These are phyloP conservation scores for Cutaneotrichosporon sp. DNA, from an alignment of 1,284 basidiomycete genomes.

Conservation along the genomic window DNA sequence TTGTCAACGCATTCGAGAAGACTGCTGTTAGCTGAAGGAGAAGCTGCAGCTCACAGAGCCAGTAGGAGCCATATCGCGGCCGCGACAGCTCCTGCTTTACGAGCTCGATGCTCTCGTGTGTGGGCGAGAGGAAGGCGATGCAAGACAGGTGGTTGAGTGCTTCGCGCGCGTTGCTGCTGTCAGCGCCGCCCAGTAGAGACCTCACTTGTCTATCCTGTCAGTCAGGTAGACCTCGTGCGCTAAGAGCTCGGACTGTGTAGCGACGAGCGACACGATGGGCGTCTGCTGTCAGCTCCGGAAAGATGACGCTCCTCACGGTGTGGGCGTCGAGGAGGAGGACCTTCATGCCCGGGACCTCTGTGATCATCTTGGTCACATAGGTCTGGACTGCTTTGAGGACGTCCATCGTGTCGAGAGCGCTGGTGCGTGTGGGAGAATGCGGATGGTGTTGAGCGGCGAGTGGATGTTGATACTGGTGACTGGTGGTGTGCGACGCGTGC, in stretches of 20 bases:
- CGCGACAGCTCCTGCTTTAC: conserved; percentile 81
- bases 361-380: conserved; percentile 89
- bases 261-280: conserved; percentile 93
- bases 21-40: conserved; percentile 58
- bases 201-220: conserved; percentile 89
- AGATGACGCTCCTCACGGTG: too few species aligned
- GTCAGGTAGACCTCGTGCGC: conserved; percentile 97
- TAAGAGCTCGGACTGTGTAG: conserved; percentile 92
- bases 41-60: conserved; percentile 74
- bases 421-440: neutral
- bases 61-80: conserved; percentile 95
- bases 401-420: conserved; percentile 66
- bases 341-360: conserved; percentile 87
- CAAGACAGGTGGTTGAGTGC: conserved; percentile 96
- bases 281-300: conserved; percentile 61
- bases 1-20: conserved; percentile 91
- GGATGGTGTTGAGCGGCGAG: neutral
- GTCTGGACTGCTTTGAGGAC: conserved; percentile 92
- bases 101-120: conserved; percentile 75
- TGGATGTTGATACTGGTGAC: neutral
- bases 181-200: conserved; percentile 5
- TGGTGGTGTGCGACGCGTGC: neutral
- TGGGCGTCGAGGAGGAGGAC: conserved; percentile 94
- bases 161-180: conserved; percentile 65
- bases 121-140: conserved; percentile 86